Evolutionary conservation across 306 rosid genomes (phyloP), one percentile per base, ranked within the genome.

Genomic region (Malus asiatica): DNA sequence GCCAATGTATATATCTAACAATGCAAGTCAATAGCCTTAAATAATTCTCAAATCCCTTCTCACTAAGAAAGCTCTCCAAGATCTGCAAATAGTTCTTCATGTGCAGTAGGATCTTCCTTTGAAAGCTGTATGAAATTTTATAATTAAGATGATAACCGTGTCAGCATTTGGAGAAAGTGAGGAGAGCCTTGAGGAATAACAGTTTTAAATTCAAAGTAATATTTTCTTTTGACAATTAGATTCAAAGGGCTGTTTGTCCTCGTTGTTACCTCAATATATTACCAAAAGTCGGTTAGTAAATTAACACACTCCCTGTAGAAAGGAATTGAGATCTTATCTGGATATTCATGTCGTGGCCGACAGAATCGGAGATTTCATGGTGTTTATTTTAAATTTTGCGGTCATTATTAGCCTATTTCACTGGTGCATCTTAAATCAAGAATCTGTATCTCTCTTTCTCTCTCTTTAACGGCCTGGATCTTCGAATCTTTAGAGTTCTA

Each of bases 371-470:
- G 42, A 38, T 38, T 9, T 38, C 2, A 38, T 6, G 0, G 2
- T 7, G 1, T 38, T 38, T 38, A 38, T 38, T 38, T 38, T 7
- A 38, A 38, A 38, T 38, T 6, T 7, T 38, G 2, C 0, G 2
- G 2, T 38, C 4, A 0, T 38, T 0, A 7, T 38, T 38, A 38
- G 42, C 1, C 10, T 6, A 38, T 38, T 38, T 38, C 0, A 38
- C 0, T 38, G 0, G 9, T 0, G 1, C 42, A 0, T 0, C 42
- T 38, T 1, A 38, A 33, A 38, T 38, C 42, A 38, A 0, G 2
- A 38, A 38, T 38, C 1, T 38, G 9, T 0, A 38, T 38, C 2
- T 38, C 9, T 35, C 42, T 38, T 38, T 38, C 10, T 38, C 10
- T 38, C 10, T 38, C 0, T 7, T 35, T 0, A 38, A 38, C 2